A percentile compares a stretch with the other conserved stretches of the same genome.
Evolutionary conservation across 2,329 filamentous ascomycete species (phyloP).

Genomic region (Aspergillus chevalieri): DNA sequence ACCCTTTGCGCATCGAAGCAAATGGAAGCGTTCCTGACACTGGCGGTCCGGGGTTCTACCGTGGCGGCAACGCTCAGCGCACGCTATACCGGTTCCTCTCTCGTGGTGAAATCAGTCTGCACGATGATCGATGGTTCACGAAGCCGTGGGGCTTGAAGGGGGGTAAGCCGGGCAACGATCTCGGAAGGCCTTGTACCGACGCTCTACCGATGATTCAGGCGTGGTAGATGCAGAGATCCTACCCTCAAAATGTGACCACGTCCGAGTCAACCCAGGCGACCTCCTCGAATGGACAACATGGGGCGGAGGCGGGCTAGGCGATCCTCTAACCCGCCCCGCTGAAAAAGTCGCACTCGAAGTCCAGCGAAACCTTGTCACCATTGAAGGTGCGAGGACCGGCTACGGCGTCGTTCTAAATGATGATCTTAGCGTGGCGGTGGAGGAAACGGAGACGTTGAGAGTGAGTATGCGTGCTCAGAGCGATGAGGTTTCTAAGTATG

Average conservation of each 20-base stretch:
- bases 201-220: conserved; percentile 24
- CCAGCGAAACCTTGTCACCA: conserved; percentile 39
- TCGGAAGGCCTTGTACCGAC: conserved; percentile 38
- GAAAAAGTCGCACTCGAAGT: conserved; percentile 43
- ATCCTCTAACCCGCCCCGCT: conserved; percentile 40
- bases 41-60: conserved; percentile 44
- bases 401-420: conserved; percentile 43
- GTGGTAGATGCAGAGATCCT: conserved; percentile 21
- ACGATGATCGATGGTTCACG: conserved; percentile 47
- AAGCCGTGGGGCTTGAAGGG: conserved; percentile 47
- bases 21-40: conserved; percentile 45
- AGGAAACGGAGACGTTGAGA: conserved; percentile 32
- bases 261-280: conserved; percentile 42
- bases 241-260: conserved; percentile 45
- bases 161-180: conserved; percentile 41
- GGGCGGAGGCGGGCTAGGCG: conserved; percentile 46
- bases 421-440: conserved; percentile 31
- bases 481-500: conserved; percentile 25
- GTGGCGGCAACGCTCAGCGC: conserved; percentile 46
- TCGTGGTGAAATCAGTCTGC: conserved; percentile 43
- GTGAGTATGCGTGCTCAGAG: conserved; percentile 23
- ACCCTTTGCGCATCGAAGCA: conserved; percentile 44
- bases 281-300: conserved; percentile 47
- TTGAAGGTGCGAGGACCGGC: conserved; percentile 36
- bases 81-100: conserved; percentile 44